Percentiles rank a stretch among this genome's conserved stretches.
These are phyloP conservation scores for Thecaphora frezii DNA, from an alignment of 1,284 basidiomycete species.

Conservation along the genomic window DNA sequence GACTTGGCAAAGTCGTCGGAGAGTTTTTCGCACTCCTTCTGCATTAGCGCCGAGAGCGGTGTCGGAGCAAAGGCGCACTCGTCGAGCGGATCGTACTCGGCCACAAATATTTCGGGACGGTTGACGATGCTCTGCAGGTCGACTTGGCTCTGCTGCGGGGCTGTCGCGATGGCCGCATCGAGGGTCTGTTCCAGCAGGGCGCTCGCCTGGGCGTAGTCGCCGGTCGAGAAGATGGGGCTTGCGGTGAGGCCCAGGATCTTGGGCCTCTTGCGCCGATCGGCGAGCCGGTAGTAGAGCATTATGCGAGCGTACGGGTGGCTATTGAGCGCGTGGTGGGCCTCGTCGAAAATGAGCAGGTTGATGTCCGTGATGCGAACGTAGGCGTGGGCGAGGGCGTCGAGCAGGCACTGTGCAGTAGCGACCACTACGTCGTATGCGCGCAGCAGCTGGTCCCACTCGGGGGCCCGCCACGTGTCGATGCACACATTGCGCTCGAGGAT, in stretches of 20 bases:
- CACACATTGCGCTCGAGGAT: constrained; percentile 7
- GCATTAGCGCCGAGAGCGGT: background rate
- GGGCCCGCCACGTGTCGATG: constrained; percentile 21
- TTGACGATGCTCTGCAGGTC: constrained; percentile 27
- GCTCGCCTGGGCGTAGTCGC: constrained; percentile 15
- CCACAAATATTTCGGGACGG: constrained; percentile 31
- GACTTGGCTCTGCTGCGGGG: constrained; percentile 7
- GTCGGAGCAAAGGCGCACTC: background rate
- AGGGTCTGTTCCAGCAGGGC: constrained; percentile 25
- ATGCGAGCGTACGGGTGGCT: constrained; percentile 37
- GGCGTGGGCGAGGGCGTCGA: constrained; percentile 38
- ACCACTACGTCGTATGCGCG: constrained; percentile 39
- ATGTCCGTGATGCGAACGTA: constrained; percentile 40
- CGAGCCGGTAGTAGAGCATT: constrained; percentile 40
- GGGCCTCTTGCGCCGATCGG: constrained; percentile 12
- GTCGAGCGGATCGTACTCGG: constrained; percentile 33
- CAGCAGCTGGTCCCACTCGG: constrained; percentile 23
- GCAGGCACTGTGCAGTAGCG: constrained; percentile 39
- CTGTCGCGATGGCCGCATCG: constrained; percentile 39
- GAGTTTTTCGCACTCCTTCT: constrained; percentile 1
- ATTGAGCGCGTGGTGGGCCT: constrained; percentile 42
- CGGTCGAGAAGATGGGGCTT: constrained; percentile 28
- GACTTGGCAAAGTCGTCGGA: constrained; percentile 17
- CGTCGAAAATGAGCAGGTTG: constrained; percentile 43
- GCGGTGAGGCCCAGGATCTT: constrained; percentile 52